Evolutionary conservation across 192 early-diverging fungal genomes (phyloP).

Genomic region (Nowakowskiella sp.): DNA sequence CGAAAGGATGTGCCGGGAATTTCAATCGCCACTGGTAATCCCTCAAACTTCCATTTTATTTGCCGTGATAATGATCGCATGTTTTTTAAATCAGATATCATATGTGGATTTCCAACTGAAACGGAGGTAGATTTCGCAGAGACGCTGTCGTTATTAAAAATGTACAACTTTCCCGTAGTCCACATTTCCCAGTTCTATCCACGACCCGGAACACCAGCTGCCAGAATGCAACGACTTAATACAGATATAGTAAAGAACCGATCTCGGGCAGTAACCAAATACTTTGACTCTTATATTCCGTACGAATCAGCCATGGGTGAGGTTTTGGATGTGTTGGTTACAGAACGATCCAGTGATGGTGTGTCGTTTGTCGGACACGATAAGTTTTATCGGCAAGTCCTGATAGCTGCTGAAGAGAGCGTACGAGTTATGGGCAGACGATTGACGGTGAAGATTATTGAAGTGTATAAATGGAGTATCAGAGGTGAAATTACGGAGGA

Average conservation of each 20-base stretch:
- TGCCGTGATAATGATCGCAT: background rate
- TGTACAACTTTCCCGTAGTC: constrained; percentile 39
- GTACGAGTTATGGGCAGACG: constrained; percentile 25
- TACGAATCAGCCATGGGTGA: constrained; percentile 9
- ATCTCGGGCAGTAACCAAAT: constrained; percentile 25
- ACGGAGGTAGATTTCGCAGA: constrained; percentile 40
- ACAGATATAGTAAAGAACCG: constrained; percentile 43
- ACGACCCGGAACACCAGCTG: constrained; percentile 53
- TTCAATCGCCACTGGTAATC: constrained; percentile 36
- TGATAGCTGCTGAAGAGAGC: constrained; percentile 27
- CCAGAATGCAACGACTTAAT: constrained; percentile 30
- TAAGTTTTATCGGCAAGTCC: constrained; percentile 41
- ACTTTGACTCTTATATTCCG: constrained; percentile 39
- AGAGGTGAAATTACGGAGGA: no score
- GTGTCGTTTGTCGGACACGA: constrained; percentile 42
- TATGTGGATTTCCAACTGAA: constrained; percentile 55
- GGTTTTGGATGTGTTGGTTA: constrained; percentile 30
- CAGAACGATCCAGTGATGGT: constrained; percentile 40
- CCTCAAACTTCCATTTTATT: background rate
- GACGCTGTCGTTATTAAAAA: constrained; percentile 33
- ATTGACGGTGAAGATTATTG: constrained; percentile 26
- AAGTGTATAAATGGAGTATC: constrained; percentile 34
- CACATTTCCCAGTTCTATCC: constrained; percentile 55
- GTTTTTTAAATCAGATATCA: constrained; percentile 28
- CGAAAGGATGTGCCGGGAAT: constrained; percentile 20